Percentiles rank a stretch among this genome's conserved stretches.
phyloP scores from a whole-genome alignment of 495 filamentous ascomycete genomes.

The Daldinia grandis region DNA sequence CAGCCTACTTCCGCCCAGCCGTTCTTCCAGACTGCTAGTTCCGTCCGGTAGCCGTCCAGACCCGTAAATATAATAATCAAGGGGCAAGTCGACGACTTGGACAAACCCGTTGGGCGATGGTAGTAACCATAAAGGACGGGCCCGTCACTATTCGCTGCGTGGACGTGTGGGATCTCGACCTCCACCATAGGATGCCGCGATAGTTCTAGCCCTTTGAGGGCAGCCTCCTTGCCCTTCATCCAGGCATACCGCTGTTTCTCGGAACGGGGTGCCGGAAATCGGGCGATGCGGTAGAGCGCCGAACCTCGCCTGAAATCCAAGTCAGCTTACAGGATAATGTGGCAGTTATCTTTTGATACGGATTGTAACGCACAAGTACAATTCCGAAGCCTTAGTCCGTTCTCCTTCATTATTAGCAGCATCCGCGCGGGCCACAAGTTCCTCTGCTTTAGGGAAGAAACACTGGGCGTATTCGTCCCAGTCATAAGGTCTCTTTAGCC shows the following conservation, averaged over 20 bases:
- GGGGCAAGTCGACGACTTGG: conserved; percentile 53
- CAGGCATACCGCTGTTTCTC: conserved; percentile 65
- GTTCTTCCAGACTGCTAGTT: conserved; percentile 70
- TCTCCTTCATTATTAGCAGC: conserved; percentile 55
- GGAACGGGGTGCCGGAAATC: conserved; percentile 62
- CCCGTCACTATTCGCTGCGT: conserved; percentile 57
- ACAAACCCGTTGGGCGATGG: conserved; percentile 57
- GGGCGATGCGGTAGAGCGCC: conserved; percentile 73
- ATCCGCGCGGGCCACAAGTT: conserved; percentile 59
- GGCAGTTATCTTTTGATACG: background rate
- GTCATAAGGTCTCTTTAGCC: conserved; percentile 49
- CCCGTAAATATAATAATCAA: conserved; percentile 73
- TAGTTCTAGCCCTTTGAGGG: conserved; percentile 43
- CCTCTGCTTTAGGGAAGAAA: conserved; percentile 67
- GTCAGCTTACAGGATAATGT: background rate
- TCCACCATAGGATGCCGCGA: conserved; percentile 57
- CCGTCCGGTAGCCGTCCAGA: conserved; percentile 76
- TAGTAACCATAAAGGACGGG: conserved; percentile 64
- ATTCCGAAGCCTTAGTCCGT: conserved; percentile 61
- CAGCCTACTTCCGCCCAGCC: conserved; percentile 64
- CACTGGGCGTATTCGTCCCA: conserved; percentile 69
- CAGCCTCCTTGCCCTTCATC: conserved; percentile 65
- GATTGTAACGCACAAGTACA: conserved; percentile 63
- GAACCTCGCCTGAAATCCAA: conserved; percentile 57
- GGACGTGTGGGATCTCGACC: conserved; percentile 65